A percentile compares a stretch with the other conserved stretches of the same genome.
Evolutionary conservation across 495 filamentous ascomycete species (phyloP).

Genomic region (Neurospora pannonica): DNA sequence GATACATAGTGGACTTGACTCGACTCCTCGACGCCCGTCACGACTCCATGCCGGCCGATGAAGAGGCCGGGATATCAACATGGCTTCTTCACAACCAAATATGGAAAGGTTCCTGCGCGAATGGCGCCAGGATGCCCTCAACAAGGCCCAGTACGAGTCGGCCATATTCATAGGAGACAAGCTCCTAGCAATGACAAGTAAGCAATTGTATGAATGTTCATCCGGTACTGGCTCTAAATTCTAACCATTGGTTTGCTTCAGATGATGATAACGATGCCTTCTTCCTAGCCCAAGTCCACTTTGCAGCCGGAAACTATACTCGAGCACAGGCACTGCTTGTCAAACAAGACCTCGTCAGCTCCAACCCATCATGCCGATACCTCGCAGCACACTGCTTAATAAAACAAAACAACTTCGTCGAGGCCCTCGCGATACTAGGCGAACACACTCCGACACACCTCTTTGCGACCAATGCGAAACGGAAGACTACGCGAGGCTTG

Average conservation of each 20-base stretch:
- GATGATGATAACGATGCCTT: slow-evolving; percentile 87
- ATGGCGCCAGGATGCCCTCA: slow-evolving; percentile 87
- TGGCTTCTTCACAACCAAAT: slow-evolving; percentile 17
- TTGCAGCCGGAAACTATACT: slow-evolving; percentile 85
- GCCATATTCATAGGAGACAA: slow-evolving; percentile 97
- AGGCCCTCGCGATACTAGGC: slow-evolving; percentile 79
- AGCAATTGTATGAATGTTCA: slow-evolving; percentile 13
- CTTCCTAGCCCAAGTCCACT: slow-evolving; percentile 91
- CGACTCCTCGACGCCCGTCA: not conserved
- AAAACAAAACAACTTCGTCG: slow-evolving; percentile 78
- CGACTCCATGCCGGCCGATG: not conserved
- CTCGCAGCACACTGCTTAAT: slow-evolving; percentile 89
- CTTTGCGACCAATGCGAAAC: slow-evolving; percentile 54
- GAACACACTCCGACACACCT: slow-evolving; percentile 88
- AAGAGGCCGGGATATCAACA: not conserved
- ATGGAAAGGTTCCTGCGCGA: slow-evolving; percentile 90
- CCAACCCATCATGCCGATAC: slow-evolving; percentile 79
- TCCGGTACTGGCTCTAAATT: not conserved
- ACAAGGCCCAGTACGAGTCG: slow-evolving; percentile 89
- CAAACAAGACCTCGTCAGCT: slow-evolving; percentile 72
- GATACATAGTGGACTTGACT: not conserved
- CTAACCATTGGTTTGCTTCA: not conserved
- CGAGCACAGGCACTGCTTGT: slow-evolving; percentile 76
- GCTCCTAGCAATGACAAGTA: slow-evolving; percentile 86
- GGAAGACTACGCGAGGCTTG: slow-evolving; percentile 35